Evolutionary conservation across 768 basidiomycete genomes (phyloP).

Genomic region (Tylopilus felleus): DNA sequence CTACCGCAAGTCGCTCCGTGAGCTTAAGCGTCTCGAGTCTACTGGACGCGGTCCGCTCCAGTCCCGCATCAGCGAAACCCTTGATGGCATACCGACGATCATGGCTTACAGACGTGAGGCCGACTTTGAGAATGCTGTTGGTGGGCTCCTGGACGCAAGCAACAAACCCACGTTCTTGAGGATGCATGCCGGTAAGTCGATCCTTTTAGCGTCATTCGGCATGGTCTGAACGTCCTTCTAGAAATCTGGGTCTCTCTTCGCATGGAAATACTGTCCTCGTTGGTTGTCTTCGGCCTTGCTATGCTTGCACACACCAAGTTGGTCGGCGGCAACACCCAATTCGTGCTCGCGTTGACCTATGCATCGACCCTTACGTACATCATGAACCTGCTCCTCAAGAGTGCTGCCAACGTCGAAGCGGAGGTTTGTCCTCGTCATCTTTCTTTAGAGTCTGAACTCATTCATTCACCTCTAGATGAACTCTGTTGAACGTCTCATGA

Average conservation of each 20-base stretch:
- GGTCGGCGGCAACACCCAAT: slow-evolving; percentile 24
- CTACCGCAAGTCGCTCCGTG: slow-evolving; percentile 46
- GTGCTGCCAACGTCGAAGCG: slow-evolving; percentile 27
- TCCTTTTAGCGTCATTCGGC: background rate
- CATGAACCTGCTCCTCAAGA: slow-evolving; percentile 28
- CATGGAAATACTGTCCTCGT: slow-evolving; percentile 29
- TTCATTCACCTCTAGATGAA: slow-evolving; percentile 19
- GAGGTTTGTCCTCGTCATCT: slow-evolving; percentile 13
- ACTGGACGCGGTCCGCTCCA: slow-evolving; percentile 47
- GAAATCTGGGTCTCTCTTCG: slow-evolving; percentile 34
- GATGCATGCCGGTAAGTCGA: slow-evolving; percentile 22
- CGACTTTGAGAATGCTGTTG: slow-evolving; percentile 25
- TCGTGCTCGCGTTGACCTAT: slow-evolving; percentile 30
- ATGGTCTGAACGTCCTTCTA: slow-evolving; percentile 4
- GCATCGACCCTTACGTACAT: slow-evolving; percentile 24
- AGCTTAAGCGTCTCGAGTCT: slow-evolving; percentile 46
- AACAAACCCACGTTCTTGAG: slow-evolving; percentile 30
- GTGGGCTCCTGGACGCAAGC: slow-evolving; percentile 21
- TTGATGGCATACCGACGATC: slow-evolving; percentile 45
- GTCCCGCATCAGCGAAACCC: slow-evolving; percentile 48
- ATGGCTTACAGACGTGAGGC: slow-evolving; percentile 42
- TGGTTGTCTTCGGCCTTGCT: slow-evolving; percentile 22
- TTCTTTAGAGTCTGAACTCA: background rate
- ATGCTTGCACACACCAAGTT: slow-evolving; percentile 27
- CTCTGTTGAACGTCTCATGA: slow-evolving; percentile 28